Base-by-base conservation (phyloP, 257 asterid genomes). In the Solanum corneliomulleri region DNA sequence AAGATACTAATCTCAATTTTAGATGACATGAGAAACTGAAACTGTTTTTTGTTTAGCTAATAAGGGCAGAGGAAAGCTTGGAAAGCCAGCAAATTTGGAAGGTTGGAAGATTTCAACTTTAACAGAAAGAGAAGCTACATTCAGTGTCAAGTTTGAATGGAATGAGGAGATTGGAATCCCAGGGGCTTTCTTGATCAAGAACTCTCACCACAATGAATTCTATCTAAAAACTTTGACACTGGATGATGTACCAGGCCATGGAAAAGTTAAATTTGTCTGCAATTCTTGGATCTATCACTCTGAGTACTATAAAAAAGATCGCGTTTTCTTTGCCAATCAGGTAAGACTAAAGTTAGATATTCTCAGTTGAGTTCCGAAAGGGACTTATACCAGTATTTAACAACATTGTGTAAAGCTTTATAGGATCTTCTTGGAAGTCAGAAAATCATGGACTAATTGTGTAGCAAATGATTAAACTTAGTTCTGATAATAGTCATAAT, bases 231-330 rank as follows among this genome's bases (percentile, higher is more conserved):
- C 91, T 21, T 76, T 91, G 23, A 88, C 92, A 1, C 87, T 91
- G 37, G 89, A 91, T 58, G 82, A 86, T 75, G 85, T 86, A 39
- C 89, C 90, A 39, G 82, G 60, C 11, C 88, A 82, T 25, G 90
- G 87, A 5, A 42, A 11, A 3, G 31, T 91, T n/a, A 86, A 58
- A 15, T 91, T 91, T 23, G 60, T 88, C 25, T 91, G 93, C 84
- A 84, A 89, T 47, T 91, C 92, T 41, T 91, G 93, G 93, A 89
- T 91, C 39, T 89, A 89, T 16, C 92, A 89, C 4, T 87, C 88
- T 8, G 68, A 82, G 2, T 86, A 81, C 23, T 91, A 91, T 68
- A 85, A 78, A 23, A 80, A 86, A 3, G 90, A 78, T 23, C 89
- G 91, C 2, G 18, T 91, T 18, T 91, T 91, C 89, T 91, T 91